Percentiles rank a stretch among this genome's conserved stretches.
These are phyloP conservation scores for Talinum fruticosum DNA, from an alignment of 148 eudicot species.

Conservation along the genomic window DNA sequence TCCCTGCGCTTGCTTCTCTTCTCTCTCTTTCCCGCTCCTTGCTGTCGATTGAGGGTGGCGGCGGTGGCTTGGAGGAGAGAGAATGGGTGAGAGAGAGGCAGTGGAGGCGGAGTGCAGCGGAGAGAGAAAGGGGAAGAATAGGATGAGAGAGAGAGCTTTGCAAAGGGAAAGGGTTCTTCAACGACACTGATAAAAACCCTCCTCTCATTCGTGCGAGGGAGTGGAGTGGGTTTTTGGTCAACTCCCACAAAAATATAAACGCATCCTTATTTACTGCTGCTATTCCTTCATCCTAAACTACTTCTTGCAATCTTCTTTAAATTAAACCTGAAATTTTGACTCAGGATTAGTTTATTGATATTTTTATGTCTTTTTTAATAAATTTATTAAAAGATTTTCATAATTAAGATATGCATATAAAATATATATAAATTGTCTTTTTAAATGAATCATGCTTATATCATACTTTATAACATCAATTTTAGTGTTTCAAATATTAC, in stretches of 20 bases:
- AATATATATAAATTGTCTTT: too few species aligned
- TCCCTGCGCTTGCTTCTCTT: slow-evolving; percentile 20
- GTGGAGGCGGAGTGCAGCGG: background rate
- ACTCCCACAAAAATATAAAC: background rate
- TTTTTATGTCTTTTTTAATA: too few species aligned
- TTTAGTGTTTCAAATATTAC: too few species aligned
- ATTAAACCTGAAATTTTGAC: too few species aligned
- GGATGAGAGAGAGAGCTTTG: background rate
- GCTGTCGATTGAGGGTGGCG: background rate
- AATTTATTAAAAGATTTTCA: too few species aligned
- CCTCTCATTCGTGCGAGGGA: slow-evolving; percentile 1
- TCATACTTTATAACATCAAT: too few species aligned
- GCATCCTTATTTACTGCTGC: too few species aligned
- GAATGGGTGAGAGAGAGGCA: background rate
- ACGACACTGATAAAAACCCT: background rate
- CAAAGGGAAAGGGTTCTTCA: background rate
- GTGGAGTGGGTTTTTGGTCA: slow-evolving; percentile 2
- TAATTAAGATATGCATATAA: too few species aligned
- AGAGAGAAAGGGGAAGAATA: background rate
- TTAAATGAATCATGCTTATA: too few species aligned
- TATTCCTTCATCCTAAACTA: background rate
- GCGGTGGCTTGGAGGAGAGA: background rate
- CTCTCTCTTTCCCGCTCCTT: background rate
- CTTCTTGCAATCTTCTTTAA: too few species aligned
- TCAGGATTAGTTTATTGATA: too few species aligned